A percentile compares a stretch with the other conserved stretches of the same genome.
These are phyloP conservation scores for Arthrinium phaeospermum DNA, from an alignment of 2,329 filamentous ascomycete species.

Conservation along the genomic window DNA sequence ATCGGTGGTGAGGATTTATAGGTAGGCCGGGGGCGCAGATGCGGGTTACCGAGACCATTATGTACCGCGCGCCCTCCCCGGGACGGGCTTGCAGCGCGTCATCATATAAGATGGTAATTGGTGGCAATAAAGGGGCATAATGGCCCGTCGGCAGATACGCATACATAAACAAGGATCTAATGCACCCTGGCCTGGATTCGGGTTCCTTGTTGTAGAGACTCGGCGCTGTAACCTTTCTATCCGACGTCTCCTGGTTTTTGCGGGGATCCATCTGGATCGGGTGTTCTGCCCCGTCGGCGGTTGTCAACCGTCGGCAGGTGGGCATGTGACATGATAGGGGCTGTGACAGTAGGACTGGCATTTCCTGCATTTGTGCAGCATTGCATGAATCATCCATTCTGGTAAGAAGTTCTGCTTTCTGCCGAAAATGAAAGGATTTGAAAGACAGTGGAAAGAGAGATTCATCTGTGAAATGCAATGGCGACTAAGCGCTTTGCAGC, in stretches of 20 bases:
- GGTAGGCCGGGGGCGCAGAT: background rate
- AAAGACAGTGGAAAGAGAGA: no score
- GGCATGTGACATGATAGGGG: background rate
- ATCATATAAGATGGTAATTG: background rate
- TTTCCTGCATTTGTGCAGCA: background rate
- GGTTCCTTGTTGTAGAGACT: background rate
- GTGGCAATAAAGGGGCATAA: background rate
- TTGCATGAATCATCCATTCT: no score
- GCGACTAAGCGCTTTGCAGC: no score
- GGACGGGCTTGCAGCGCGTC: background rate
- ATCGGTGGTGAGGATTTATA: background rate
- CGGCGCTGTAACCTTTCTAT: constrained; percentile 7
- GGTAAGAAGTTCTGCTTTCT: no score
- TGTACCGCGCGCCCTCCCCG: background rate
- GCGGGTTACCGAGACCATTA: background rate
- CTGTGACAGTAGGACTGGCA: background rate
- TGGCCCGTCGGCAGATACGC: background rate
- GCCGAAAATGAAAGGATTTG: no score
- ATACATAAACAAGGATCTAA: background rate
- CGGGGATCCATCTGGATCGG: background rate
- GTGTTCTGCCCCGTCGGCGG: background rate
- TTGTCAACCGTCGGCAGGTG: background rate
- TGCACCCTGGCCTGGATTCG: background rate
- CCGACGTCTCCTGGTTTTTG: background rate
- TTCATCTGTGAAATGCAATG: no score